Conservation (phyloP, 768 basidiomycete genomes). For the Russula foetens region DNA sequence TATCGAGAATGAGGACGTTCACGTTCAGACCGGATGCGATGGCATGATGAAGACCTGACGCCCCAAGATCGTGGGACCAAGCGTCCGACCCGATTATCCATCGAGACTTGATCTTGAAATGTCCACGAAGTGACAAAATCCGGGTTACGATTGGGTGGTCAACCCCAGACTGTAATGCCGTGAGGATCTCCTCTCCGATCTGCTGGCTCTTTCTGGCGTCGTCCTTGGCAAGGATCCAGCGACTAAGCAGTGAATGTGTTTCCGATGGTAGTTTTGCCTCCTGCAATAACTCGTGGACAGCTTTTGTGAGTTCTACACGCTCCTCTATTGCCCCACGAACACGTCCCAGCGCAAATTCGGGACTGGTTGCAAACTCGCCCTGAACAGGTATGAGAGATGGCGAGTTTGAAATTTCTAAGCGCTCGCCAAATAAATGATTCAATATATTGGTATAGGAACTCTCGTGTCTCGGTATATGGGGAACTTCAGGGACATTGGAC, state of each 20-base stretch:
- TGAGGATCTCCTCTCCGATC: conserved; percentile 50
- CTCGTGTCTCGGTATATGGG: conserved; percentile 86
- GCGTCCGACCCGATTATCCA: conserved; percentile 99
- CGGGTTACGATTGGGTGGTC: conserved; percentile 41
- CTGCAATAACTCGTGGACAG: conserved; percentile 59
- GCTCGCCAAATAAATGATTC: conserved; percentile 64
- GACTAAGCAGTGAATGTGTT: conserved; percentile 63
- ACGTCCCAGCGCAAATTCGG: conserved; percentile 91
- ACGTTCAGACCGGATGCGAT: conserved; percentile 86
- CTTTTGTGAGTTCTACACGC: conserved; percentile 55
- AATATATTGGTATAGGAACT: conserved; percentile 87
- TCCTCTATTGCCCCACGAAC: conserved; percentile 76
- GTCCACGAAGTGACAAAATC: conserved; percentile 50
- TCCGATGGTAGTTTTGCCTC: conserved; percentile 40
- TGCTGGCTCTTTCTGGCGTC: conserved; percentile 53
- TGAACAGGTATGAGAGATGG: conserved; percentile 62
- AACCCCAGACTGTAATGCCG: conserved; percentile 37
- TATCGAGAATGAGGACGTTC: conserved; percentile 95
- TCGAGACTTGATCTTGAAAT: conserved; percentile 62
- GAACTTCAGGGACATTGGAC: conserved; percentile 30
- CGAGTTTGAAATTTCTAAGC: conserved; percentile 80
- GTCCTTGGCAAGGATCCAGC: conserved; percentile 75
- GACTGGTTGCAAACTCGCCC: conserved; percentile 76
- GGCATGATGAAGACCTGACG: conserved; percentile 91
- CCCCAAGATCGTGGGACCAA: conserved; percentile 95